A percentile compares a stretch with the other conserved stretches of the same genome.
phyloP scores from a whole-genome alignment of 2,329 filamentous ascomycete genomes.

The Ascochyta fabae region DNA sequence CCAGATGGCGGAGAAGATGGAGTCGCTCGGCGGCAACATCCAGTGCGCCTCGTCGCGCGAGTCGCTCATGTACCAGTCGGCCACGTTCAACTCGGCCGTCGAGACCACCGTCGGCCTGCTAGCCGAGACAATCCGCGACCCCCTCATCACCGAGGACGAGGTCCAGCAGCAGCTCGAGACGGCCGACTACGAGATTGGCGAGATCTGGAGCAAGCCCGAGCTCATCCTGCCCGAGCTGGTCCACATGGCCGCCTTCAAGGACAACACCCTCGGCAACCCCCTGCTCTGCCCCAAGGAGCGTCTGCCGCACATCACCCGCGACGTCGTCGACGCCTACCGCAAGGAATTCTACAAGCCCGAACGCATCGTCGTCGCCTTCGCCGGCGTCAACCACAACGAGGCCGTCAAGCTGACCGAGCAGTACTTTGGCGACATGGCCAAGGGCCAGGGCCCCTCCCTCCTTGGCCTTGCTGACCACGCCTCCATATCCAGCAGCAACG shows the following conservation, averaged over 20 bases:
- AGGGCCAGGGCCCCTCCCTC: slow-evolving; percentile 54
- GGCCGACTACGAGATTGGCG: slow-evolving; percentile 91
- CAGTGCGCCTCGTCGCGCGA: slow-evolving; percentile 96
- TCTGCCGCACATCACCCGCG: slow-evolving; percentile 73
- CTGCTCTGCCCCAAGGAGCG: slow-evolving; percentile 88
- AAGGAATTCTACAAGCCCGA: slow-evolving; percentile 87
- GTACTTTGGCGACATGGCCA: slow-evolving; percentile 90
- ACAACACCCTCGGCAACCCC: slow-evolving; percentile 95
- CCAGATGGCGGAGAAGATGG: slow-evolving; percentile 85
- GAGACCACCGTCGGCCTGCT: slow-evolving; percentile 81
- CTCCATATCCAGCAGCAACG: slow-evolving; percentile 21
- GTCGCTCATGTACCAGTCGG: slow-evolving; percentile 98
- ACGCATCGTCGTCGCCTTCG: slow-evolving; percentile 92
- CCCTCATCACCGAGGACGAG: slow-evolving; percentile 83
- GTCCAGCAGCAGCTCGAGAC: slow-evolving; percentile 87
- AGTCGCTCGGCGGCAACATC: slow-evolving; percentile 91
- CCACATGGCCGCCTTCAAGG: slow-evolving; percentile 93
- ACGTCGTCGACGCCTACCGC: slow-evolving; percentile 78
- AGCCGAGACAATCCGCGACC: slow-evolving; percentile 91
- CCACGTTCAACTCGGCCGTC: slow-evolving; percentile 94
- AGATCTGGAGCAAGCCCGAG: slow-evolving; percentile 98
- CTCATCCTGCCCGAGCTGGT: slow-evolving; percentile 94
- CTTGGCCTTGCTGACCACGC: slow-evolving; percentile 38
- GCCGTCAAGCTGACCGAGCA: slow-evolving; percentile 81
- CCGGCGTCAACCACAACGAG: slow-evolving; percentile 81